Base-by-base conservation (phyloP, 306 rosid genomes). In the Luffa acutangula region DNA sequence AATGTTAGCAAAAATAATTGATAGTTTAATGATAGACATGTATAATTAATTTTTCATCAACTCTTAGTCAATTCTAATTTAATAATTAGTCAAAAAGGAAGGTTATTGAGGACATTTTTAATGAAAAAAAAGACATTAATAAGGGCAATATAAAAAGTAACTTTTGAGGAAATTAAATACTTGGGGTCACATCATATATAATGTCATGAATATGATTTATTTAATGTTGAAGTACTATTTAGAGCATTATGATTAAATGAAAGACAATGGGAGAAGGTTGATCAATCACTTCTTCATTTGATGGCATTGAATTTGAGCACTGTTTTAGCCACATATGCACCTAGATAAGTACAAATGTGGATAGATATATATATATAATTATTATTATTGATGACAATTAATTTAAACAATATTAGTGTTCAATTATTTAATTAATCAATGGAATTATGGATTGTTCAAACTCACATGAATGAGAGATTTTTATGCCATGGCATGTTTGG, bases 231-330 rank as follows among this genome's bases (percentile, higher is more conserved):
- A 72, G 21, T 46, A 48, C 42, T 46, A 25, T 72, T 72, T 25
- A n/a, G 43, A 31, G 21, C 77, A 45, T 46, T 45, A 48, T 72
- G 36, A 72, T 72, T 31, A 31, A 13, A 72, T 48, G 21, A 21
- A 15, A 67, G 77, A 42, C 39, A 72, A 21, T 72, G 14, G 14
- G 48, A 46, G 41, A 72, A 20, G 21, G 58, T 72, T 72, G 77
- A 72, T 72, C 41, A 72, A 72, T 72, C 58, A 72, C 77, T 72
- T 70, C 76, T 70, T 67, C 51, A 39, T 66, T 66, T 66, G 51
- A 66, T 66, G 51, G 49, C 75, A 41, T 41, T 42, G 4, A 18
- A 41, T 39, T 67, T 45, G 41, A 20, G 17, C 5, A 70, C 76
- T 45, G 56, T 70, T 70, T 21, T 45, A 45, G 76, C 76, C 76